Evolutionary conservation across 768 basidiomycete genomes (phyloP).

Genomic region (Mycena latifolia): DNA sequence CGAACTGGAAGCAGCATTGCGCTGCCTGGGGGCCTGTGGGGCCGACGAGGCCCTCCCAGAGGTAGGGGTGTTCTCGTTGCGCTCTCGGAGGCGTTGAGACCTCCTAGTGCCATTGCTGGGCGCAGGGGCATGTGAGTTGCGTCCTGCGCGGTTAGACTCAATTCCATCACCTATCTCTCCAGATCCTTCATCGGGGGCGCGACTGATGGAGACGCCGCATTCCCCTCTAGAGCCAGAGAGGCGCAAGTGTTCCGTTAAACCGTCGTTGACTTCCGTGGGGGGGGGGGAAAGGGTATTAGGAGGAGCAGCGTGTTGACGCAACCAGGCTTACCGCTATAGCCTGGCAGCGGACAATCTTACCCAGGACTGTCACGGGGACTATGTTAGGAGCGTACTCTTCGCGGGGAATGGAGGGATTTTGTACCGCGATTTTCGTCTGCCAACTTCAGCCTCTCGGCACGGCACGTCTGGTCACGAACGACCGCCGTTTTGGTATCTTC

Average conservation of each 20-base stretch:
- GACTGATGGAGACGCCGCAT: conserved; percentile 8
- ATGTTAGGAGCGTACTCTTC: conserved; percentile 2
- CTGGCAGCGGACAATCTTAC: conserved; percentile 13
- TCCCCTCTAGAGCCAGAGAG: conserved; percentile 26
- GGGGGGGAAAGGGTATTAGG: not conserved
- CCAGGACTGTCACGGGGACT: conserved; percentile 21
- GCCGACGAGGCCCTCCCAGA: not conserved
- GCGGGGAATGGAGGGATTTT: not conserved
- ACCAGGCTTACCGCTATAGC: conserved; percentile 7
- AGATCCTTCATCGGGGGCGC: conserved; percentile 17
- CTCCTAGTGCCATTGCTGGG: not conserved
- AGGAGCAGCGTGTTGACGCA: conserved; percentile 4
- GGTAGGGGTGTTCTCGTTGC: not conserved
- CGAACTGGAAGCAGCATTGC: no score
- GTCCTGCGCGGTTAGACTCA: not conserved
- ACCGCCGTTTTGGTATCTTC: conserved; percentile 11
- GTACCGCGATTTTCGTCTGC: not conserved
- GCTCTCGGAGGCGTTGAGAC: not conserved
- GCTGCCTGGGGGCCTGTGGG: not conserved
- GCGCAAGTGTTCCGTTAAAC: not conserved
- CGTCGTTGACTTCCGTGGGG: no score
- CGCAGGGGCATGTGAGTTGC: not conserved
- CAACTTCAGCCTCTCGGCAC: conserved; percentile 28
- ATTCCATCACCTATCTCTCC: conserved; percentile 17
- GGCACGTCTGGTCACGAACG: conserved; percentile 25